Conservation (phyloP, 768 basidiomycete species). For the Tylopilus vinaceipallidus region DNA sequence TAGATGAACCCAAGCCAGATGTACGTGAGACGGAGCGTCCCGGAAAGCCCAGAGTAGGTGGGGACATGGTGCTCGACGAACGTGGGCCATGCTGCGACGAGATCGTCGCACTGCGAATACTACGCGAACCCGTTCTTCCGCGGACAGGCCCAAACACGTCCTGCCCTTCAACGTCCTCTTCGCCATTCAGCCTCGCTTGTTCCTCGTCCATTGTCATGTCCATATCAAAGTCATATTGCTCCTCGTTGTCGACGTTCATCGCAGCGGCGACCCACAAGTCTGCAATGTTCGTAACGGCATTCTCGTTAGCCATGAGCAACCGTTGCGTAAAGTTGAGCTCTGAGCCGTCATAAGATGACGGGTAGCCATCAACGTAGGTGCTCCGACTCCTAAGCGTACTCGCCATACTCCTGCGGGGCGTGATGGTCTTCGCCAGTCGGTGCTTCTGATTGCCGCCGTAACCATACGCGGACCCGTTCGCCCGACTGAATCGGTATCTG, state of each 20-base stretch:
- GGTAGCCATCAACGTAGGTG: slow-evolving; percentile 42
- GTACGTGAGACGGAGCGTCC: slow-evolving; percentile 32
- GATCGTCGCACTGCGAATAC: slow-evolving; percentile 16
- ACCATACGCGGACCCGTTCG: slow-evolving; percentile 79
- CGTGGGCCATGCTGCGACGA: slow-evolving; percentile 22
- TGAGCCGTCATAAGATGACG: slow-evolving; percentile 40
- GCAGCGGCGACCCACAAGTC: slow-evolving; percentile 98
- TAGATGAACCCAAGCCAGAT: slow-evolving; percentile 33
- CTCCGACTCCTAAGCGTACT: slow-evolving; percentile 51
- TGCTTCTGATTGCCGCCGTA: slow-evolving; percentile 58
- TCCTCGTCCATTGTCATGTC: slow-evolving; percentile 24
- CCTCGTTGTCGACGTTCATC: slow-evolving; percentile 90
- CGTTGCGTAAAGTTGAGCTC: slow-evolving; percentile 88
- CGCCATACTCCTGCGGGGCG: slow-evolving; percentile 52
- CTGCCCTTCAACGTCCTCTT: slow-evolving; percentile 39
- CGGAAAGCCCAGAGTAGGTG: slow-evolving; percentile 29
- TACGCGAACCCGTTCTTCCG: slow-evolving; percentile 18
- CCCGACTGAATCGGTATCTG: slow-evolving; percentile 50
- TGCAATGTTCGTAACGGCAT: slow-evolving; percentile 90
- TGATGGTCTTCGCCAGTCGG: slow-evolving; percentile 50
- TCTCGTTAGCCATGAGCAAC: slow-evolving; percentile 89
- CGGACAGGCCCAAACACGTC: slow-evolving; percentile 24
- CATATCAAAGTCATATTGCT: slow-evolving; percentile 57
- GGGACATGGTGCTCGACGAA: slow-evolving; percentile 25
- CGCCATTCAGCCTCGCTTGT: slow-evolving; percentile 38